phyloP scores from a whole-genome alignment of 768 basidiomycete genomes.

The Tricholoma flavovirens region DNA sequence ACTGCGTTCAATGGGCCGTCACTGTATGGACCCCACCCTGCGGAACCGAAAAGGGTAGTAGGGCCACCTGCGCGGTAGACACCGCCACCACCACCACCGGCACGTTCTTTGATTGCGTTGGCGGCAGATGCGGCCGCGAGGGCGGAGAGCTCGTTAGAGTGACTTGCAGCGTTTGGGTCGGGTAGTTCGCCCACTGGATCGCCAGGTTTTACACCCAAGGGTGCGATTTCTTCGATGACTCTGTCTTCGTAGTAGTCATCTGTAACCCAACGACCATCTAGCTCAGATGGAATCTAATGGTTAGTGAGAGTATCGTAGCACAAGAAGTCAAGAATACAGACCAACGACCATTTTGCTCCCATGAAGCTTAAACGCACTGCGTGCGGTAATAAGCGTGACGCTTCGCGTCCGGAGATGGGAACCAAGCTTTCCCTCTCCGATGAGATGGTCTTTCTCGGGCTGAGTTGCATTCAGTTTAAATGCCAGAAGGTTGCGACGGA shows the following conservation, averaged over 20 bases:
- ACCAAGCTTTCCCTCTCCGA: conserved; percentile 81
- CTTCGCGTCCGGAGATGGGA: conserved; percentile 85
- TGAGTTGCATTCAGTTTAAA: conserved; percentile 89
- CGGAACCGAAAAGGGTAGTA: conserved; percentile 84
- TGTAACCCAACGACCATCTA: conserved; percentile 87
- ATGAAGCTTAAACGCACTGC: conserved; percentile 92
- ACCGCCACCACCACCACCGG: conserved; percentile 52
- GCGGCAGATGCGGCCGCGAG: conserved; percentile 32
- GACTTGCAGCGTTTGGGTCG: conserved; percentile 57
- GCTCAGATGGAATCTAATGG: background rate
- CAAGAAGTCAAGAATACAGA: conserved; percentile 30
- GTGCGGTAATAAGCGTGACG: conserved; percentile 88
- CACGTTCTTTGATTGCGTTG: conserved; percentile 36
- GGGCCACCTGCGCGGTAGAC: conserved; percentile 90
- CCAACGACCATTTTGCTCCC: conserved; percentile 87
- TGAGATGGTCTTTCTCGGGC: conserved; percentile 88
- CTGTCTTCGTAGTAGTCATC: conserved; percentile 97
- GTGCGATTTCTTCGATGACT: conserved; percentile 63
- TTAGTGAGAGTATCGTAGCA: background rate
- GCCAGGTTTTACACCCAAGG: conserved; percentile 78
- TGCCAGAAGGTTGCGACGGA: conserved; percentile 85
- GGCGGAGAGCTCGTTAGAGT: conserved; percentile 38
- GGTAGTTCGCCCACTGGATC: conserved; percentile 80
- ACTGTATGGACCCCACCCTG: conserved; percentile 83
- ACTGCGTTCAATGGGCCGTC: conserved; percentile 84